phyloP scores from a whole-genome alignment of 129 eudicot genomes.

The Artemisia argyi region DNA sequence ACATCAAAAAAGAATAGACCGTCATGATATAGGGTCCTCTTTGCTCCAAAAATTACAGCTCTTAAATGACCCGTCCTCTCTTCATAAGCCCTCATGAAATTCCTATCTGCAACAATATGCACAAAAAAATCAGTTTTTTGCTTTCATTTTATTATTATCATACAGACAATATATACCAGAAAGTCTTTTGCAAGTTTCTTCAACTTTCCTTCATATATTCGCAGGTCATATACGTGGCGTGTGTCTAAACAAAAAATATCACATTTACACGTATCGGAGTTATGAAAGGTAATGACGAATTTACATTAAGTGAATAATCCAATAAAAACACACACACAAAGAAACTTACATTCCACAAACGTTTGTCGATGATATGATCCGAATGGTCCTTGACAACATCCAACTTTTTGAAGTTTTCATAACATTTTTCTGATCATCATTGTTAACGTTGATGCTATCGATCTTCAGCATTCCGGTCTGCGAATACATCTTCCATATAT shows the following conservation, averaged over 20 bases:
- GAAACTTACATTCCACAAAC: conserved; percentile 42
- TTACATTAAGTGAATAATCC: too few species aligned
- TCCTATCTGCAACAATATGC: conserved; percentile 41
- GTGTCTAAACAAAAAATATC: conserved; percentile 33
- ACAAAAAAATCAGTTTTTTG: too few species aligned
- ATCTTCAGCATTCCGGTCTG: too few species aligned
- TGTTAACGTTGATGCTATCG: conserved; percentile 9
- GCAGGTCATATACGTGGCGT: conserved; percentile 62
- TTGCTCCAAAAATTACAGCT: conserved; percentile 88
- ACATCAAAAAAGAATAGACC: conserved; percentile 91
- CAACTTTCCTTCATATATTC: conserved; percentile 77
- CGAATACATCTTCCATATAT: too few species aligned
- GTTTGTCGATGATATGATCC: conserved; percentile 43
- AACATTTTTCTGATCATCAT: conserved; percentile 43
- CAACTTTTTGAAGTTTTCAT: conserved; percentile 55
- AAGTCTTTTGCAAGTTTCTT: conserved; percentile 69
- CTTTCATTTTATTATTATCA: too few species aligned
- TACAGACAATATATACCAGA: conserved; percentile 27
- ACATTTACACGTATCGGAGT: neutral
- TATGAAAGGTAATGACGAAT: neutral
- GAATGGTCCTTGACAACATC: conserved; percentile 70
- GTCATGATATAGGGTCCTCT: conserved; percentile 95
- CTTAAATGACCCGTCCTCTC: conserved; percentile 87
- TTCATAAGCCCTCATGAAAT: conserved; percentile 81
- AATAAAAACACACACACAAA: too few species aligned